Evolutionary conservation across 2,329 filamentous ascomycete genomes (phyloP).

Genomic region (Teratosphaeria destructans): DNA sequence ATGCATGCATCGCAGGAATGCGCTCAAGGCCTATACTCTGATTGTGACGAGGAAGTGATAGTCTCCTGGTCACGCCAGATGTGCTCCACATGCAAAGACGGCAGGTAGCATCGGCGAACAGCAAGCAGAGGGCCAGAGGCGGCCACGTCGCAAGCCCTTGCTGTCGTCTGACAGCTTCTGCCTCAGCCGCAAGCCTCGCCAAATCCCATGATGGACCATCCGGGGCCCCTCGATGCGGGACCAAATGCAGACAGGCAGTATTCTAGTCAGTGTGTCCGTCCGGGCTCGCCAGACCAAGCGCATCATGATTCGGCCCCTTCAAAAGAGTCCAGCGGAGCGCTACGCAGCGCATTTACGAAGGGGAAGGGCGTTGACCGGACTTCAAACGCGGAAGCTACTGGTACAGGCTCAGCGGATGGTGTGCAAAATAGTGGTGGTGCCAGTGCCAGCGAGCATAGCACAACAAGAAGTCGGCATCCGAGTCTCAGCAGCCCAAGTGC

Average conservation of each 20-base stretch:
- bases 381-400: not conserved
- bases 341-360: not conserved
- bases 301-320: not conserved
- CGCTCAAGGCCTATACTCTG: too few relatives aligned
- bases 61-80: too few relatives aligned
- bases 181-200: not conserved
- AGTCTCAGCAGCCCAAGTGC: constrained; percentile 7
- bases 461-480: constrained; percentile 2
- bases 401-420: not conserved
- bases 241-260: constrained; percentile 17
- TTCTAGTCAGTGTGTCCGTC: constrained; percentile 9
- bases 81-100: not conserved
- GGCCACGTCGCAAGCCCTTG: not conserved
- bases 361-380: constrained; percentile 2
- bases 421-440: not conserved
- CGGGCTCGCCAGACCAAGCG: constrained; percentile 10
- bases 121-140: not conserved
- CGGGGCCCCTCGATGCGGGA: constrained; percentile 20
- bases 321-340: not conserved
- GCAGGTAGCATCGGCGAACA: not conserved
- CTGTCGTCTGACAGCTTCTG: not conserved
- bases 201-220: constrained; percentile 15
- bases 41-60: too few relatives aligned
- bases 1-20: too few relatives aligned
- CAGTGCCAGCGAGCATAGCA: not conserved